Conservation (phyloP, 106 monocot genomes). For the Apostasia ramifera region DNA sequence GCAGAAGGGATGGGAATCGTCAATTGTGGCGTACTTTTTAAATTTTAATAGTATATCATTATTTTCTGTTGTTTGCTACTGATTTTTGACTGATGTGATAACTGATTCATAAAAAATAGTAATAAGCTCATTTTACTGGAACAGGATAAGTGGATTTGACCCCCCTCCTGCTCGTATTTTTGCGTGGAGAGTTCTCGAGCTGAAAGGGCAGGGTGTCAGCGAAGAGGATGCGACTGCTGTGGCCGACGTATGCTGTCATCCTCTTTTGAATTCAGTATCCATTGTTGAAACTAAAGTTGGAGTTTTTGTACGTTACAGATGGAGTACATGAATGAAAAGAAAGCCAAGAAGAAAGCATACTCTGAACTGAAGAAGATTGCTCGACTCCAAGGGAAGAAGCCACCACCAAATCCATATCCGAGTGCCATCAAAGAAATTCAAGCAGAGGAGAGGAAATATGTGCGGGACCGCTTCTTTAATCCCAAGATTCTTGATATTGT, state of each 20-base stretch:
- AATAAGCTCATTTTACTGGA: not conserved
- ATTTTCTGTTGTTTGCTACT: not conserved
- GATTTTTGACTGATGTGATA: not conserved
- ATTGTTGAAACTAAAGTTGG: too few species aligned
- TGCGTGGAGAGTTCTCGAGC: conserved; percentile 79
- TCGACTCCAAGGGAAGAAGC: conserved; percentile 52
- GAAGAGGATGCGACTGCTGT: conserved; percentile 94
- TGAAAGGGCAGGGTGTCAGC: conserved; percentile 60
- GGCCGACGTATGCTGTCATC: conserved; percentile 61
- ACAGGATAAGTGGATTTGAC: conserved; percentile 68
- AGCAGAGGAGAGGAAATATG: conserved; percentile 61
- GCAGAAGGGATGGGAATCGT: too few species aligned
- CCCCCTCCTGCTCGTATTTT: conserved; percentile 93
- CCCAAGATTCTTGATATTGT: conserved; percentile 67
- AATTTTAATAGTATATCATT: not conserved
- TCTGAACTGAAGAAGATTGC: conserved; percentile 58
- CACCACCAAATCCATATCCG: conserved; percentile 79
- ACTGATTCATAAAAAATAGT: not conserved
- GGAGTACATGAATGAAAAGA: conserved; percentile 80
- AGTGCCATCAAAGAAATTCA: conserved; percentile 89
- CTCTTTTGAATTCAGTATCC: too few species aligned
- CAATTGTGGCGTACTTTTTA: too few species aligned
- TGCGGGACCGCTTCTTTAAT: conserved; percentile 74
- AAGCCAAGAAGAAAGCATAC: conserved; percentile 85
- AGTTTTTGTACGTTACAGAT: conserved; percentile 32